phyloP scores from a whole-genome alignment of 1,139 yeast species.

The Kurtzmaniella natalensis region DNA sequence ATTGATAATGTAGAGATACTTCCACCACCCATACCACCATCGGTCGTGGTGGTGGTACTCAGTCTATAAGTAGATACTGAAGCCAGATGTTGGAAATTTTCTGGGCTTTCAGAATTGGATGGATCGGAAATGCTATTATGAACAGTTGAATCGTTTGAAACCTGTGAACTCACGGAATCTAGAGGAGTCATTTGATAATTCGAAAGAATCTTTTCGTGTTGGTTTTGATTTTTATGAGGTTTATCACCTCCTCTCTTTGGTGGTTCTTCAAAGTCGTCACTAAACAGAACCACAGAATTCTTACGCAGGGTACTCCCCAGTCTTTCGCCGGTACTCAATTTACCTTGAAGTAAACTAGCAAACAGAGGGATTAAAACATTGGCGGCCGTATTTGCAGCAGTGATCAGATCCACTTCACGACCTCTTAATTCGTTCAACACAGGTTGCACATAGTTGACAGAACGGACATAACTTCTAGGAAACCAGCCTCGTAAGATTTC shows the following conservation, averaged over 20 bases:
- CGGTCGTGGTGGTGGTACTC: background rate
- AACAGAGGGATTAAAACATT: slow-evolving; percentile 45
- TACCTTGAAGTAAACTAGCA: slow-evolving; percentile 36
- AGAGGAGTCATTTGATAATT: too few relatives aligned
- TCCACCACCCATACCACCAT: background rate
- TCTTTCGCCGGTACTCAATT: slow-evolving; percentile 28
- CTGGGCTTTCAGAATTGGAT: background rate
- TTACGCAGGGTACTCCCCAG: slow-evolving; percentile 33
- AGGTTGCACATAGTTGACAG: slow-evolving; percentile 46
- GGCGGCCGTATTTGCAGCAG: slow-evolving; percentile 50
- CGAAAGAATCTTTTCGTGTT: too few relatives aligned
- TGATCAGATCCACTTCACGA: slow-evolving; percentile 40
- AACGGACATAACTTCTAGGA: slow-evolving; percentile 55
- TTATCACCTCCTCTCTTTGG: background rate
- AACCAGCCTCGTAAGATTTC: slow-evolving; percentile 67
- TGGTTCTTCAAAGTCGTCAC: slow-evolving; percentile 10
- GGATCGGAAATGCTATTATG: background rate
- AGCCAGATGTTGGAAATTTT: background rate
- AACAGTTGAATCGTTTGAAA: background rate
- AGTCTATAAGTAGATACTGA: slow-evolving; percentile 1
- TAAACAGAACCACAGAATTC: slow-evolving; percentile 45
- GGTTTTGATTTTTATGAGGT: background rate
- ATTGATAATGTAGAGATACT: slow-evolving; percentile 9
- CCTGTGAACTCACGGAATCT: background rate
- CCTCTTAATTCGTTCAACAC: slow-evolving; percentile 37